Conservation (phyloP, 1,284 basidiomycete genomes). For the Trichosporon sp. region DNA sequence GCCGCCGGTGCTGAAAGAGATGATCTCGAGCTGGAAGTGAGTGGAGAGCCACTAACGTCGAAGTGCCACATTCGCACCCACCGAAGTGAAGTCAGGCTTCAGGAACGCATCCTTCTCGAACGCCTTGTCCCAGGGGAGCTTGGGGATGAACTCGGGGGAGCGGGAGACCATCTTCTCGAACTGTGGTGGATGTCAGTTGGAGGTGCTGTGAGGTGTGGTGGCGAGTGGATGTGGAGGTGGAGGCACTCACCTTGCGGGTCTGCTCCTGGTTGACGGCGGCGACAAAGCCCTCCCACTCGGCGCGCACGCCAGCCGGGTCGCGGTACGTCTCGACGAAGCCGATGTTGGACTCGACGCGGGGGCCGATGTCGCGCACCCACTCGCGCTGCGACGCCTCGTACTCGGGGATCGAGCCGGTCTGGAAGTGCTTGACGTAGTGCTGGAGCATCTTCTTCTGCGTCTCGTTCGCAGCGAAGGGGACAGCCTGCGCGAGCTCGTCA, state of each 20-base stretch:
- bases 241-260: constrained; percentile 57
- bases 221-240: background rate
- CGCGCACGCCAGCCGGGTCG: constrained; percentile 59
- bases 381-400: constrained; percentile 69
- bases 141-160: constrained; percentile 71
- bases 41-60: background rate
- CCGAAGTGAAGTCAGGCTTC: constrained; percentile 70
- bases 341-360: constrained; percentile 59
- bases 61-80: background rate
- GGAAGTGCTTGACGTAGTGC: constrained; percentile 72
- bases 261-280: constrained; percentile 78
- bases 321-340: constrained; percentile 56
- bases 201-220: background rate
- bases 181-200: constrained; percentile 10
- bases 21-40: constrained; percentile 24
- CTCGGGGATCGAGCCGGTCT: constrained; percentile 67
- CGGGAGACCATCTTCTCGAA: constrained; percentile 69
- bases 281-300: constrained; percentile 86
- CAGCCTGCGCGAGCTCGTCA: constrained; percentile 54
- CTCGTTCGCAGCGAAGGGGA: constrained; percentile 66
- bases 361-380: constrained; percentile 81
- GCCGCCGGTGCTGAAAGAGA: constrained; percentile 19
- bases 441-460: constrained; percentile 69
- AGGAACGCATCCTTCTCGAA: constrained; percentile 68
- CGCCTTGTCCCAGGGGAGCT: constrained; percentile 72